A percentile compares a stretch with the other conserved stretches of the same genome.
These are phyloP conservation scores for Debaryomycetaceae sp. DNA, from an alignment of 1,139 yeast genomes.

Conservation along the genomic window DNA sequence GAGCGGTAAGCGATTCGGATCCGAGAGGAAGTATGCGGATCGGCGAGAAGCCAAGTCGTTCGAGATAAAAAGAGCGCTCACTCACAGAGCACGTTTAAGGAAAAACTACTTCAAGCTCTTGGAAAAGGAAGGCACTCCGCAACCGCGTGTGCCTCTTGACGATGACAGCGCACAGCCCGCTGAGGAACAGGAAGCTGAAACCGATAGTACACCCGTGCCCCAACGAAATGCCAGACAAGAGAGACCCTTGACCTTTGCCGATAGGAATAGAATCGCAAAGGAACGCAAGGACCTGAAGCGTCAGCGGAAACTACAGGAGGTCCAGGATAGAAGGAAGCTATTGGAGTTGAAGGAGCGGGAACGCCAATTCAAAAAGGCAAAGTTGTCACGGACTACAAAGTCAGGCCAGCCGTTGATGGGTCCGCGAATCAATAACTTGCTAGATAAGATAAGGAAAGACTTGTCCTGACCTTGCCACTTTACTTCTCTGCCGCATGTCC, in stretches of 20 bases:
- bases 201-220: constrained; percentile 10
- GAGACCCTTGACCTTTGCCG: constrained; percentile 23
- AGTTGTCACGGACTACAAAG: constrained; percentile 48
- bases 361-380: constrained; percentile 39
- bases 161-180: constrained; percentile 8
- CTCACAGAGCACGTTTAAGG: constrained; percentile 75
- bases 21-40: constrained; percentile 16
- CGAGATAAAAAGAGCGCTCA: constrained; percentile 68
- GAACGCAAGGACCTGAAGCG: constrained; percentile 16
- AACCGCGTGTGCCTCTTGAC: constrained; percentile 15
- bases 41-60: constrained; percentile 30
- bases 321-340: constrained; percentile 9
- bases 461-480: constrained; percentile 3
- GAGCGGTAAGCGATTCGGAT: constrained; percentile 1
- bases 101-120: constrained; percentile 72
- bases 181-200: constrained; percentile 12
- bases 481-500: background rate
- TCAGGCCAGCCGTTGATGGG: constrained; percentile 89
- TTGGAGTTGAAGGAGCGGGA: constrained; percentile 9
- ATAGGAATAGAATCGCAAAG: constrained; percentile 34
- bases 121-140: constrained; percentile 53
- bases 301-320: constrained; percentile 13
- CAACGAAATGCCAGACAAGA: constrained; percentile 1
- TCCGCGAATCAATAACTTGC: constrained; percentile 67
- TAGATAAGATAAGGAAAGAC: constrained; percentile 64